Conservation (phyloP, 2,329 filamentous ascomycete genomes). For the Fusarium sp. region DNA sequence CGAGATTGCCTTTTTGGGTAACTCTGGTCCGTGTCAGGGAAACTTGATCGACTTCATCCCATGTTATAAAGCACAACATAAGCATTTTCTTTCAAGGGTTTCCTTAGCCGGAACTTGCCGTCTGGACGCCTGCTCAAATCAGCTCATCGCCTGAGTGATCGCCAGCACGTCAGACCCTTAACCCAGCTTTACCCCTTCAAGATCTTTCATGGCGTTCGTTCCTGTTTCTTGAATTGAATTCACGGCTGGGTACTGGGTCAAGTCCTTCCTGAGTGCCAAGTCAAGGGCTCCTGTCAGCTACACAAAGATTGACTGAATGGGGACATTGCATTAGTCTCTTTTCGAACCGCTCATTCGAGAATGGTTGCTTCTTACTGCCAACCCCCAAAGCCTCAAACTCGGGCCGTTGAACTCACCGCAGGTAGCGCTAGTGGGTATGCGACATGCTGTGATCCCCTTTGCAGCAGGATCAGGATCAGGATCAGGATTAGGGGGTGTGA, state of each 20-base stretch:
- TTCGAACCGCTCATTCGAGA: slow-evolving; percentile 27
- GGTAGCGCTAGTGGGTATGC: slow-evolving; percentile 22
- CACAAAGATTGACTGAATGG: slow-evolving; percentile 16
- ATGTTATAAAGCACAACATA: slow-evolving; percentile 36
- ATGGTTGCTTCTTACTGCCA: slow-evolving; percentile 27
- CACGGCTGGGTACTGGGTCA: slow-evolving; percentile 25
- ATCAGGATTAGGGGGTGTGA: slow-evolving; percentile 29
- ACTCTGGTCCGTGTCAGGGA: slow-evolving; percentile 41
- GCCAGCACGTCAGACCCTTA: slow-evolving; percentile 40
- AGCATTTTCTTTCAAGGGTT: slow-evolving; percentile 28
- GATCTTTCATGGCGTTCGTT: slow-evolving; percentile 27
- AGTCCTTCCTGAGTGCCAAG: slow-evolving; percentile 19
- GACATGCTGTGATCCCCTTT: slow-evolving; percentile 36
- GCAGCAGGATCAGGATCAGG: slow-evolving; percentile 31
- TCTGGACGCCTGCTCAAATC: slow-evolving; percentile 27
- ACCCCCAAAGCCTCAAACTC: slow-evolving; percentile 29
- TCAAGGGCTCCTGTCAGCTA: slow-evolving; percentile 23
- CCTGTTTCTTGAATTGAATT: slow-evolving; percentile 25
- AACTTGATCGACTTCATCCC: slow-evolving; percentile 43
- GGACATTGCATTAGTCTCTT: slow-evolving; percentile 27
- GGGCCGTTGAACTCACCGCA: slow-evolving; percentile 33
- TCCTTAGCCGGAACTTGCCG: slow-evolving; percentile 38
- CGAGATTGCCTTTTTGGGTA: slow-evolving; percentile 44
- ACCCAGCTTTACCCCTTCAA: slow-evolving; percentile 35
- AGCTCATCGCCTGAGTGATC: slow-evolving; percentile 40